phyloP scores from a whole-genome alignment of 768 basidiomycete species.

The Phaeotremella skinneri region DNA sequence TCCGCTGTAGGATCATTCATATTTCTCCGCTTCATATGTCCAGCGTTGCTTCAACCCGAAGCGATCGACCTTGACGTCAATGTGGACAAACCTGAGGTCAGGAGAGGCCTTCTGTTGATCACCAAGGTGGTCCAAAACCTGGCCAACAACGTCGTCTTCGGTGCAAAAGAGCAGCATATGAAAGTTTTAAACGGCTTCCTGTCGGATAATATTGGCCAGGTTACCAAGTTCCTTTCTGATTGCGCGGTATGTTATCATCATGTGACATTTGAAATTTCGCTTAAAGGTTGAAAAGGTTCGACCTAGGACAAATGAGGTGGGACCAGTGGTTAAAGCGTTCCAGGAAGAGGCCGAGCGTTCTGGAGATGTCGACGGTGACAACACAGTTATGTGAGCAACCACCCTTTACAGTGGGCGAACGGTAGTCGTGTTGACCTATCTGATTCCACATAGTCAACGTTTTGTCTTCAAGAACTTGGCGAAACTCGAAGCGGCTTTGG shows the following conservation, averaged over 20 bases:
- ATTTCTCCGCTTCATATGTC: conserved; percentile 90
- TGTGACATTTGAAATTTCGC: conserved; percentile 3
- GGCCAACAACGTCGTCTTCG: conserved; percentile 91
- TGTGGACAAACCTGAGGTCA: conserved; percentile 64
- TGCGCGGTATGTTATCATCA: conserved; percentile 35
- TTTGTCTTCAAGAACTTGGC: conserved; percentile 27
- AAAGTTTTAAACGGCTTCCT: conserved; percentile 70
- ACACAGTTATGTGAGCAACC: conserved; percentile 32
- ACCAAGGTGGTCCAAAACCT: conserved; percentile 90
- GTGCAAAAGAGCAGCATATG: conserved; percentile 79
- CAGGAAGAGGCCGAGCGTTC: conserved; percentile 30
- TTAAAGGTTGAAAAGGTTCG: conserved; percentile 30
- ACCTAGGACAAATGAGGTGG: conserved; percentile 31
- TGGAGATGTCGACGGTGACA: conserved; percentile 37
- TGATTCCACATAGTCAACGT: conserved; percentile 29
- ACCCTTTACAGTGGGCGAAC: no score
- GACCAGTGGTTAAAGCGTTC: conserved; percentile 21
- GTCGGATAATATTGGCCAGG: conserved; percentile 41
- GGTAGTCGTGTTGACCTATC: conserved; percentile 1
- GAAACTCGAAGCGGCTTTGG: conserved; percentile 25
- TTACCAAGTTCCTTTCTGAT: conserved; percentile 45
- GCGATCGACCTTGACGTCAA: conserved; percentile 72
- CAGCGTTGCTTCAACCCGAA: conserved; percentile 82
- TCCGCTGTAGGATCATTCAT: conserved; percentile 69
- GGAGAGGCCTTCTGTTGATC: conserved; percentile 77